A percentile compares a stretch with the other conserved stretches of the same genome.
phyloP scores from a whole-genome alignment of 805 yeast genomes.

The Blastobotrys chiropterorum region DNA sequence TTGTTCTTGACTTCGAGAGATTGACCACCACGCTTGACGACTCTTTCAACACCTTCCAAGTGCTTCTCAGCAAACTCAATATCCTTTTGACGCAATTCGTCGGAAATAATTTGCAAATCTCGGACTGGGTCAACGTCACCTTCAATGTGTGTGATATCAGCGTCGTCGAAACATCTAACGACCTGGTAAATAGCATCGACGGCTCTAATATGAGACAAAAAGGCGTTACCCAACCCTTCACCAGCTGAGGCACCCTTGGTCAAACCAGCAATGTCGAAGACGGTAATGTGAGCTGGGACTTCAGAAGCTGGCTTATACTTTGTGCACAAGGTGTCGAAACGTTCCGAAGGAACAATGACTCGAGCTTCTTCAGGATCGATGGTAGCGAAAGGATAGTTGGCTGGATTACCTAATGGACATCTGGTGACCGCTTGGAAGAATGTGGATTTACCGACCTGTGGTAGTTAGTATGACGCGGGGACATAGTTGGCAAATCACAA shows the following conservation, averaged over 20 bases:
- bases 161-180: conserved; percentile 95
- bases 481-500: too few relatives aligned
- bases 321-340: conserved; percentile 70
- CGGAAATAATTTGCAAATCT: conserved; percentile 85
- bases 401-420: conserved; percentile 92
- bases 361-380: conserved; percentile 98
- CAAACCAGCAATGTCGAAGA: conserved; percentile 96
- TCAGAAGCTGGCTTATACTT: conserved; percentile 74
- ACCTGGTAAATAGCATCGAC: conserved; percentile 98
- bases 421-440: conserved; percentile 95
- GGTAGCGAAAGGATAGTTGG: conserved; percentile 97
- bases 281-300: conserved; percentile 88
- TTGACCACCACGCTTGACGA: conserved; percentile 83
- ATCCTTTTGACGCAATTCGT: conserved; percentile 92
- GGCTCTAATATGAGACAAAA: conserved; percentile 92
- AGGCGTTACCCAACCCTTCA: conserved; percentile 97
- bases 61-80: conserved; percentile 89
- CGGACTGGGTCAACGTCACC: conserved; percentile 94
- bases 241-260: conserved; percentile 96
- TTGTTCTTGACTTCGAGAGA: conserved; percentile 82
- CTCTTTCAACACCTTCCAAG: conserved; percentile 69
- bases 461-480: neutral
- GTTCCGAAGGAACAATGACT: conserved; percentile 85
- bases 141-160: conserved; percentile 95
- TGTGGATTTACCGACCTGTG: conserved; percentile 77